Percentiles rank a stretch among this genome's conserved stretches.
These are phyloP conservation scores for Yamadazyma pseudoaaseri DNA, from an alignment of 1,139 yeast genomes.

Conservation along the genomic window DNA sequence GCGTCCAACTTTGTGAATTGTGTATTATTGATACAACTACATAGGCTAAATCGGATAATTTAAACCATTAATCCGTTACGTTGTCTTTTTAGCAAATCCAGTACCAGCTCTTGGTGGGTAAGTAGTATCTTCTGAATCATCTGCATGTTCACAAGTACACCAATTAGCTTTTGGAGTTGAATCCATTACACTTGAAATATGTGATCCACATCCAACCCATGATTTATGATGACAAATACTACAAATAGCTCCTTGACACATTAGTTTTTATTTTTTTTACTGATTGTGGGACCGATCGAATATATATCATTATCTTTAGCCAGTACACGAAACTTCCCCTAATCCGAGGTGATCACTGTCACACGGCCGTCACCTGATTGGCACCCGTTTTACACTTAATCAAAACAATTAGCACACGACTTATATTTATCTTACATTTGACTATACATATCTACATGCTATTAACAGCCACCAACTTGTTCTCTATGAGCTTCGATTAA, in stretches of 20 bases:
- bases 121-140: conserved; percentile 18
- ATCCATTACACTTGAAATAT: conserved; percentile 32
- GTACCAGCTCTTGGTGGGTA: conserved; percentile 49
- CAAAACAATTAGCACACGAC: too few relatives aligned
- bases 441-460: neutral
- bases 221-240: conserved; percentile 28
- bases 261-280: too few relatives aligned
- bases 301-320: too few relatives aligned
- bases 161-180: conserved; percentile 32
- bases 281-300: too few relatives aligned
- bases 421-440: neutral
- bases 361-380: too few relatives aligned
- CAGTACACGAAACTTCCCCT: too few relatives aligned
- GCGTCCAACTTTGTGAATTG: too few relatives aligned
- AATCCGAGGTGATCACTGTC: too few relatives aligned
- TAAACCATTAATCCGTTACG: too few relatives aligned
- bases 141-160: conserved; percentile 40
- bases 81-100: conserved; percentile 32
- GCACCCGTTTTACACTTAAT: too few relatives aligned
- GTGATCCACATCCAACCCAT: conserved; percentile 40
- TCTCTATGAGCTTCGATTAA: conserved; percentile 98
- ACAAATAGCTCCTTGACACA: conserved; percentile 19
- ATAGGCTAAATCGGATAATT: too few relatives aligned
- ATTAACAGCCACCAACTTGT: conserved; percentile 64
- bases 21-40: too few relatives aligned